These are phyloP conservation scores for Halophytophthora batemanensis DNA, from an alignment of 352 stramenopile genomes.

Conservation along the genomic window DNA sequence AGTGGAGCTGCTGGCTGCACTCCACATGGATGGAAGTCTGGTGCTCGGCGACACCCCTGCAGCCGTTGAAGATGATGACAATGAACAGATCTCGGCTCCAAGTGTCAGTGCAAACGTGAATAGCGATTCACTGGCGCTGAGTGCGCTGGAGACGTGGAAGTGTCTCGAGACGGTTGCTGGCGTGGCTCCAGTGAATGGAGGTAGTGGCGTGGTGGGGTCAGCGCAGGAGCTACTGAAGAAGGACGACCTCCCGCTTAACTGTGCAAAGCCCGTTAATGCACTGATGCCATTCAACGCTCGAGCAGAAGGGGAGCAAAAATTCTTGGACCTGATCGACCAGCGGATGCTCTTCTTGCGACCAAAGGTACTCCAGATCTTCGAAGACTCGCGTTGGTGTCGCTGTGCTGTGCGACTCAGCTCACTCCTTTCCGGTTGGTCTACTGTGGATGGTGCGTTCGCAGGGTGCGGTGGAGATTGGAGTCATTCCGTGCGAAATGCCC, in stretches of 20 bases:
- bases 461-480: conserved; percentile 66
- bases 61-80: background rate
- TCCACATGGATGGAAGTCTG: conserved; percentile 46
- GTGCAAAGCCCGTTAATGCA: conserved; percentile 48
- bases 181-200: conserved; percentile 21
- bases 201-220: conserved; percentile 29
- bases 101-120: background rate
- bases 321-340: conserved; percentile 59
- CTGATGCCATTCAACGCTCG: conserved; percentile 61
- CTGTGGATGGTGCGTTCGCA: conserved; percentile 7
- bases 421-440: background rate
- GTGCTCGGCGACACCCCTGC: conserved; percentile 6
- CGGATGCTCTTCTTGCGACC: conserved; percentile 53
- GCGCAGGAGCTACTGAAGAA: conserved; percentile 45
- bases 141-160: conserved; percentile 57
- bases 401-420: background rate
- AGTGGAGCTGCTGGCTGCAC: conserved; percentile 22
- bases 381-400: background rate
- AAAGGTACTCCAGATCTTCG: conserved; percentile 33
- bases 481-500: conserved; percentile 52
- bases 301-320: conserved; percentile 54
- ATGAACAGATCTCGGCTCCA: background rate
- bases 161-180: conserved; percentile 56
- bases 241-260: conserved; percentile 38
- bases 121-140: conserved; percentile 33